Conservation (phyloP, 2,329 filamentous ascomycete genomes). For the Aspergillus hortae region DNA sequence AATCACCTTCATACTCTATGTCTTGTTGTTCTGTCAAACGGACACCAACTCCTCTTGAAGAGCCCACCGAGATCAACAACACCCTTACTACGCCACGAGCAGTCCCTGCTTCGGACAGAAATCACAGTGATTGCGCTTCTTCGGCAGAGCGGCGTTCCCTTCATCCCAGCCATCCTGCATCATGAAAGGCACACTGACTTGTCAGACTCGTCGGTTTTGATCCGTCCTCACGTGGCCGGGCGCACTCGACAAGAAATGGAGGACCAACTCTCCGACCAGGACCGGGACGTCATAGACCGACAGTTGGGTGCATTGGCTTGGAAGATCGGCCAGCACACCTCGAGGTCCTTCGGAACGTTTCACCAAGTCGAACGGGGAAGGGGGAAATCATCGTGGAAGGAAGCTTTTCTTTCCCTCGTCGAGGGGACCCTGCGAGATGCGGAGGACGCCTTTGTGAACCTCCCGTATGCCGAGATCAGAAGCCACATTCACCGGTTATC, state of each 20-base stretch:
- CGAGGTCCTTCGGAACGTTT: constrained; percentile 50
- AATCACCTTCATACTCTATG: constrained; percentile 36
- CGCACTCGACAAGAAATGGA: constrained; percentile 30
- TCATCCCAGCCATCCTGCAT: constrained; percentile 36
- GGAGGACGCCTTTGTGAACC: constrained; percentile 56
- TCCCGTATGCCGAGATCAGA: constrained; percentile 55
- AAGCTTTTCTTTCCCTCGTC: constrained; percentile 51
- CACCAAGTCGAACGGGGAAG: constrained; percentile 44
- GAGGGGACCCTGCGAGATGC: constrained; percentile 54
- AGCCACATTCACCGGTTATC: constrained; percentile 45
- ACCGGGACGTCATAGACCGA: constrained; percentile 31
- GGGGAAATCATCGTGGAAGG: constrained; percentile 50
- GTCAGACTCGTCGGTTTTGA: constrained; percentile 32
- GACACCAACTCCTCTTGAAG: constrained; percentile 36
- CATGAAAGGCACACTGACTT: constrained; percentile 29
- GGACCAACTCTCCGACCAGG: constrained; percentile 23
- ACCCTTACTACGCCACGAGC: constrained; percentile 39
- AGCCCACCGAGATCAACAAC: constrained; percentile 30
- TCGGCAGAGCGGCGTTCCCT: constrained; percentile 28
- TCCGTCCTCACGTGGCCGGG: constrained; percentile 37
- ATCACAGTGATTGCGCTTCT: constrained; percentile 37
- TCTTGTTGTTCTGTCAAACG: constrained; percentile 37
- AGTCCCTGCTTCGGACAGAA: constrained; percentile 38
- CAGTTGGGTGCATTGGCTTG: constrained; percentile 37
- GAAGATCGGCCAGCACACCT: constrained; percentile 43